Conservation (phyloP, 1,284 basidiomycete genomes). For the Apiotrichum domesticum region DNA sequence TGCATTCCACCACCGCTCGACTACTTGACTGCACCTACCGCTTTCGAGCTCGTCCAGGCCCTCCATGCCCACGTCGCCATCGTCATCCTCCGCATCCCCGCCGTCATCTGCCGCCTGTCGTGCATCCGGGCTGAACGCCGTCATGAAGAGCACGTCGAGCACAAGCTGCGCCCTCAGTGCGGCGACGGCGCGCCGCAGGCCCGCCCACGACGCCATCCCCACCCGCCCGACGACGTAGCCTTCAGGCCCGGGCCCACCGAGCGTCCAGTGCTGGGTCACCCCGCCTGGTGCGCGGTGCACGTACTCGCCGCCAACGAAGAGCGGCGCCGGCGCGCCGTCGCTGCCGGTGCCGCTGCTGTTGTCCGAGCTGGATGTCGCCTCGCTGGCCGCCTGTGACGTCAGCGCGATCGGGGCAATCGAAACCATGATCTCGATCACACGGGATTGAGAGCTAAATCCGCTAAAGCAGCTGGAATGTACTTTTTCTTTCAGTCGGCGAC, state of each 20-base stretch:
- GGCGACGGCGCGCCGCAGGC: slow-evolving; percentile 14
- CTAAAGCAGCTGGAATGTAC: too few species aligned
- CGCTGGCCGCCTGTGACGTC: neutral
- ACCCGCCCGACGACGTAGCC: slow-evolving; percentile 35
- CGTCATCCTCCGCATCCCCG: slow-evolving; percentile 4
- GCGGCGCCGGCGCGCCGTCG: neutral
- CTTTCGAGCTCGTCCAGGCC: slow-evolving; percentile 9
- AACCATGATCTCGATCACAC: too few species aligned
- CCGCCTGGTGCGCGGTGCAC: slow-evolving; percentile 10
- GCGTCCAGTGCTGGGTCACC: slow-evolving; percentile 31
- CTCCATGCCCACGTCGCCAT: slow-evolving; percentile 4
- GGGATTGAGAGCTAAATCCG: neutral
- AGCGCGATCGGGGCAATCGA: neutral
- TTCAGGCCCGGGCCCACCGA: slow-evolving; percentile 31
- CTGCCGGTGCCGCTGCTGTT: neutral
- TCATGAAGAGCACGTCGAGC: slow-evolving; percentile 26
- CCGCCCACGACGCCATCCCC: slow-evolving; percentile 14
- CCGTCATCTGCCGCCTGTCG: slow-evolving; percentile 1
- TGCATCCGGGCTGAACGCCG: slow-evolving; percentile 4
- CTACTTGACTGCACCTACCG: neutral
- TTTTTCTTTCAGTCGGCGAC: too few species aligned
- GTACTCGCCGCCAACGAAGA: slow-evolving; percentile 30
- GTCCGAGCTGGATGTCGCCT: slow-evolving; percentile 5
- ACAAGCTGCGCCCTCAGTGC: slow-evolving; percentile 26
- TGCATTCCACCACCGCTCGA: too few species aligned